Evolutionary conservation across 805 yeast genomes (phyloP).

Genomic region (Wickerhamiella shivajii): DNA sequence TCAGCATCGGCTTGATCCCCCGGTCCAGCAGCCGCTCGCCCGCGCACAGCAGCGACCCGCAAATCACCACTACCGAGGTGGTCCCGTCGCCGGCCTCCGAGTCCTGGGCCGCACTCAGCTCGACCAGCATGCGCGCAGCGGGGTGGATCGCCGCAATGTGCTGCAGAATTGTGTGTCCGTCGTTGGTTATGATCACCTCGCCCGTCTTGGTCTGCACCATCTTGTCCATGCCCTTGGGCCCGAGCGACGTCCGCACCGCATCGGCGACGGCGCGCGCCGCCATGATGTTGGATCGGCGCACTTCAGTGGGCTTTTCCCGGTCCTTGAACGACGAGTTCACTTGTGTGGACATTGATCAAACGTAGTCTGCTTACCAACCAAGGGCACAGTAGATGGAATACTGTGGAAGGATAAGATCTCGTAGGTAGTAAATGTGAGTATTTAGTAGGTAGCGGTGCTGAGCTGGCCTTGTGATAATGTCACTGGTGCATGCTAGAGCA

Average conservation of each 20-base stretch:
- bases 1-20: conserved; percentile 87
- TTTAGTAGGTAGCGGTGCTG: no score
- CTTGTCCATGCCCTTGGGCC: conserved; percentile 99
- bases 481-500: no score
- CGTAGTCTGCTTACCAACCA: no score
- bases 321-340: conserved; percentile 83
- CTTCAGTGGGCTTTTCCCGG: conserved; percentile 91
- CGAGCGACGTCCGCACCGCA: conserved; percentile 87
- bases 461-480: no score
- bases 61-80: conserved; percentile 87
- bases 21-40: conserved; percentile 79
- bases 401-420: no score
- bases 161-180: conserved; percentile 91
- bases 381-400: no score
- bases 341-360: conserved; percentile 28
- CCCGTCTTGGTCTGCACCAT: conserved; percentile 87
- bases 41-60: conserved; percentile 89
- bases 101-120: conserved; percentile 94
- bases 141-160: conserved; percentile 99
- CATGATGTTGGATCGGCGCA: conserved; percentile 70
- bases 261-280: conserved; percentile 94
- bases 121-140: conserved; percentile 96
- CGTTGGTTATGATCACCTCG: conserved; percentile 88
- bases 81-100: conserved; percentile 99
- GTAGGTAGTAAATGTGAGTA: no score